phyloP scores from a whole-genome alignment of 1,139 yeast species.

The Candida sojae region DNA sequence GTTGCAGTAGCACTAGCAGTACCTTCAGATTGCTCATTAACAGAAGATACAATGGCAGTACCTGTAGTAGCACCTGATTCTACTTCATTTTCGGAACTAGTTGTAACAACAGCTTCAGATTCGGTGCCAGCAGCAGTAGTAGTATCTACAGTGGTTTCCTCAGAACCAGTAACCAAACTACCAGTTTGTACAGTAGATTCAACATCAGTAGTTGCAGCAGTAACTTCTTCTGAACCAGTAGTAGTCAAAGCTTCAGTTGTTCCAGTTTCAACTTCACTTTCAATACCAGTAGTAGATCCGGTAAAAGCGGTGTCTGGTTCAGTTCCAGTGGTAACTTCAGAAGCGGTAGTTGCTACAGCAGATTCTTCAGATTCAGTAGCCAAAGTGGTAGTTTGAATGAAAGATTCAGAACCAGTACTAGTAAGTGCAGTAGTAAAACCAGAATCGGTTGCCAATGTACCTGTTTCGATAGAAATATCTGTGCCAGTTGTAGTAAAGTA shows the following conservation, averaged over 20 bases:
- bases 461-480: not conserved
- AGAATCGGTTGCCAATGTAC: not conserved
- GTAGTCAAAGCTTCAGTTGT: conserved; percentile 4
- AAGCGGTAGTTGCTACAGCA: not conserved
- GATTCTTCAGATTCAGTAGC: not conserved
- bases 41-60: not conserved
- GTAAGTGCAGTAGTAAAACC: conserved; percentile 3
- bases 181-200: not conserved
- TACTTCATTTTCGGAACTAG: not conserved
- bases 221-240: not conserved
- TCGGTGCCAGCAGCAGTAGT: not conserved
- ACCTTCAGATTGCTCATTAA: not conserved
- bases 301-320: conserved; percentile 5
- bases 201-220: not conserved
- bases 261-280: not conserved
- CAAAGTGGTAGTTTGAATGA: not conserved
- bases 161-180: conserved; percentile 3
- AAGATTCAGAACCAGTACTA: not conserved
- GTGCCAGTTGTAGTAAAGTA: conserved; percentile 1
- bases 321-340: conserved; percentile 1
- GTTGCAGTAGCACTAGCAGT: not conserved
- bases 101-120: not conserved
- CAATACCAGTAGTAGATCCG: conserved; percentile 1
- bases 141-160: not conserved
- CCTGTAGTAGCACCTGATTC: not conserved